Base-by-base conservation (phyloP, 2,329 filamentous ascomycete genomes). In the Fusarium nurragi region DNA sequence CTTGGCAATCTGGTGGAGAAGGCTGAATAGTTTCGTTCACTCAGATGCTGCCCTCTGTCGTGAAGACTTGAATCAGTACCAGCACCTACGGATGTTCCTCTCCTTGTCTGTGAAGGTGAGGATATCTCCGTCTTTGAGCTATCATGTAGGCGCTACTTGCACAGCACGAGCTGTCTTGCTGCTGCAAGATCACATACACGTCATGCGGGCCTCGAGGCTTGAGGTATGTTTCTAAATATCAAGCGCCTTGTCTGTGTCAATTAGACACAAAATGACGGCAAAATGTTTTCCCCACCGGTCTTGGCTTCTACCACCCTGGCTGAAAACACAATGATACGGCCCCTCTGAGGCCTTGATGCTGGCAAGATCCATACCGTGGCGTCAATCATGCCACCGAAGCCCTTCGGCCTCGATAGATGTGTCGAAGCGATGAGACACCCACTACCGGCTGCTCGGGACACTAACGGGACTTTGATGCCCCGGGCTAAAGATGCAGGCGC, bases 191-290 rank as follows among this genome's bases (percentile, higher is more conserved):
- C 5, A 37, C 23, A 40, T 38, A 38, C 53, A 38, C 45, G 44
- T 51, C 52, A 54, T 30, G 4, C 23, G n/a, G n/a, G n/a, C n/a
- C n/a, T n/a, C 10, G 14, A 34, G 36, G n/a, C 13, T 9, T 16
- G n/a, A 34, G 32, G 32, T 34, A n/a, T n/a, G 18, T 45, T 26
- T 19, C 14, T 13, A 16, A 25, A n/a, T 39, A 48, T 26, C 21
- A 46, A 16, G 37, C 39, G 47, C 62, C 62, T 36, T 57, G 23
- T 58, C 23, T 37, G 37, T 47, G 23, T 59, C 47, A 51, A 41
- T 36, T 46, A 7, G 39, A 47, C n/a, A 30, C 34, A 28, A 40
- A 19, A 14, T 19, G 14, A 40, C 25, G 25, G 16, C n/a, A n/a
- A 6, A 30, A 14, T 11, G 14, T 21, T 36, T 14, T 21, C 18